Evolutionary conservation across 192 early-diverging fungal species (phyloP).

Genomic region (Kappamyces sp.): DNA sequence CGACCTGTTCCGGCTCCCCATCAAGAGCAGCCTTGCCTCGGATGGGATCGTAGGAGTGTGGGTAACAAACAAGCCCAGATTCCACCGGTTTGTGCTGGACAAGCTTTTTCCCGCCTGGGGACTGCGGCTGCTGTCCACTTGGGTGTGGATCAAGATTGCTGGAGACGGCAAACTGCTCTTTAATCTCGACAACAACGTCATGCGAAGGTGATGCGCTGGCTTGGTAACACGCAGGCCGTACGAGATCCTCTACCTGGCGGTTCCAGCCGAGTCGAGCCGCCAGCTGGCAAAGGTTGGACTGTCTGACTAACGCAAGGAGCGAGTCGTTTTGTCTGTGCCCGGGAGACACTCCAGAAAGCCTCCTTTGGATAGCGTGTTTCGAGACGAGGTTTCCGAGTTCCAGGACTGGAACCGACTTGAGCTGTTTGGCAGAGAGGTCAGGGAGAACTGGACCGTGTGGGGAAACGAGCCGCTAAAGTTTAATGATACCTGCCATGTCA

Average conservation of each 20-base stretch:
- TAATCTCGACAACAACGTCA: conserved; percentile 21
- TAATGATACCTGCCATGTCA: conserved; percentile 20
- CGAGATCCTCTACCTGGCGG: conserved; percentile 54
- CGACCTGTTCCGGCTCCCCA: conserved; percentile 58
- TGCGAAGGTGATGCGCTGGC: conserved; percentile 29
- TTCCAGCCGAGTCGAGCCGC: neutral
- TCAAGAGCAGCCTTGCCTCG: conserved; percentile 33
- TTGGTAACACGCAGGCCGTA: conserved; percentile 57
- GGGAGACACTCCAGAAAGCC: conserved; percentile 9
- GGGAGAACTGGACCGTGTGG: conserved; percentile 55
- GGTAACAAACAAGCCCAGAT: conserved; percentile 67
- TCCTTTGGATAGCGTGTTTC: conserved; percentile 6
- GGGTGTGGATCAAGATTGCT: conserved; percentile 66
- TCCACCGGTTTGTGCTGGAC: conserved; percentile 48
- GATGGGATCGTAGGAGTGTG: conserved; percentile 55
- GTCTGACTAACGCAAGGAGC: neutral
- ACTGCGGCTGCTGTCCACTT: conserved; percentile 45
- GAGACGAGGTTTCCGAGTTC: neutral
- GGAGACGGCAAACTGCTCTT: conserved; percentile 29
- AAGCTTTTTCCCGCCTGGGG: conserved; percentile 66
- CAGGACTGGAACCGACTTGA: conserved; percentile 42
- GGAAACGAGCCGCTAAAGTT: conserved; percentile 65
- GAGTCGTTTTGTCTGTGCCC: neutral
- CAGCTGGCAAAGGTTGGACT: neutral
- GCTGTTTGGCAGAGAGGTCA: conserved; percentile 59